A percentile compares a stretch with the other conserved stretches of the same genome.
Conservation (phyloP, 257 asterid species). For the Dorcoceras hygrometricum region DNA sequence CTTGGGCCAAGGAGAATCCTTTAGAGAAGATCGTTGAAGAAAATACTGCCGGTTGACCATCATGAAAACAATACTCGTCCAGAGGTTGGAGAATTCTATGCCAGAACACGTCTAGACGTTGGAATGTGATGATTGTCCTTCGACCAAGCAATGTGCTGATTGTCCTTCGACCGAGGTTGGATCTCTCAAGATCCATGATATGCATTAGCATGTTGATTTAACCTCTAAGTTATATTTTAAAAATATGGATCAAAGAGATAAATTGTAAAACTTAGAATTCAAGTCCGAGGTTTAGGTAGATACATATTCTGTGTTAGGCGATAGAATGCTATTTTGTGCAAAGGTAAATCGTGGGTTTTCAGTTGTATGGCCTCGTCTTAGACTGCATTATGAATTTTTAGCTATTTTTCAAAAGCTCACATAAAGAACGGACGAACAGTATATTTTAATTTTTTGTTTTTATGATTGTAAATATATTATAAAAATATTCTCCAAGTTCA, state of each 20-base stretch:
- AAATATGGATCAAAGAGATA: constrained; percentile 12
- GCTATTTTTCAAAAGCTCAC: too few relatives aligned
- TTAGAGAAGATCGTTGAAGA: constrained; percentile 53
- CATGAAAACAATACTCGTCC: constrained; percentile 24
- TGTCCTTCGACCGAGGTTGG: background rate
- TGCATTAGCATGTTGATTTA: background rate
- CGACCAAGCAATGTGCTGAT: background rate
- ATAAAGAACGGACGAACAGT: too few relatives aligned
- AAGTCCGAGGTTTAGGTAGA: too few relatives aligned
- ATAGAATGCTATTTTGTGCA: background rate
- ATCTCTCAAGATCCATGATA: background rate
- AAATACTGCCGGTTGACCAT: constrained; percentile 21
- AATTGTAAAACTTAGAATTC: background rate
- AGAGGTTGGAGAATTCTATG: background rate
- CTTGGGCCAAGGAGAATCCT: constrained; percentile 80
- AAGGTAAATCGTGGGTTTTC: background rate
- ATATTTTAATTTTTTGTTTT: too few relatives aligned
- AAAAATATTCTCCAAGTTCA: too few relatives aligned
- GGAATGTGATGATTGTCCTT: background rate
- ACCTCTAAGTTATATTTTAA: background rate
- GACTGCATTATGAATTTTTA: too few relatives aligned
- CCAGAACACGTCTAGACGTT: background rate
- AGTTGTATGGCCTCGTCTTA: background rate
- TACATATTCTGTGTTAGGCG: background rate
- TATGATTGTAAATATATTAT: too few relatives aligned